Conservation (phyloP, 78 protist species). For the Dictyostelium capitatum region DNA sequence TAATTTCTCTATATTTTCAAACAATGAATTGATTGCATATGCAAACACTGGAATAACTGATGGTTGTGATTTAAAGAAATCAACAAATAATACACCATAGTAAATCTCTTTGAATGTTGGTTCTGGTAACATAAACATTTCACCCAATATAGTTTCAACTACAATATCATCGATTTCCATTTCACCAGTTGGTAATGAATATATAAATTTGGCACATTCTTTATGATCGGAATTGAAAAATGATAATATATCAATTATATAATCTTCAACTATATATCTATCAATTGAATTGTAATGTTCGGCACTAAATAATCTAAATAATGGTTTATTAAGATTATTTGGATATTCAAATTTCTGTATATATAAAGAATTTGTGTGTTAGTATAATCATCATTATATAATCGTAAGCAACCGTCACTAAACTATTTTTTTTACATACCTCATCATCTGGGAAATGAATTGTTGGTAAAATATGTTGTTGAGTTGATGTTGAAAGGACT, state of each 20-base stretch:
- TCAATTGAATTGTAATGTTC: slow-evolving; percentile 42
- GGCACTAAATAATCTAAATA: slow-evolving; percentile 46
- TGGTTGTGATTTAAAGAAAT: slow-evolving; percentile 51
- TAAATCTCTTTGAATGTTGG: slow-evolving; percentile 52
- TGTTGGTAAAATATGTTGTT: slow-evolving; percentile 69
- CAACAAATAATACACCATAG: slow-evolving; percentile 59
- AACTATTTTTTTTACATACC: not conserved
- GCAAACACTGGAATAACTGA: slow-evolving; percentile 69
- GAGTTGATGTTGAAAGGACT: not conserved
- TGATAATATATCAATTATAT: slow-evolving; percentile 54
- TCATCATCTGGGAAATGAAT: slow-evolving; percentile 55
- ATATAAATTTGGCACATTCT: slow-evolving; percentile 51
- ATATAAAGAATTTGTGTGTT: not conserved
- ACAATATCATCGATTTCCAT: slow-evolving; percentile 60
- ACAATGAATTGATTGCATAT: slow-evolving; percentile 55
- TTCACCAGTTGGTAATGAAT: slow-evolving; percentile 47
- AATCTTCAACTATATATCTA: slow-evolving; percentile 49
- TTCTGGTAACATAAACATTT: slow-evolving; percentile 57
- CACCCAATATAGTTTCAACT: slow-evolving; percentile 55
- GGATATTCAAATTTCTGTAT: slow-evolving; percentile 62
- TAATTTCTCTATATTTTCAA: slow-evolving; percentile 54
- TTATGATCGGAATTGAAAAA: slow-evolving; percentile 64
- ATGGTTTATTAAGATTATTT: slow-evolving; percentile 29
- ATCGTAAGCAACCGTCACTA: too few species aligned
- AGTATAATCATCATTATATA: too few species aligned